Evolutionary conservation across 2,329 filamentous ascomycete genomes (phyloP).

Genomic region (Paracamarosporium sp.): DNA sequence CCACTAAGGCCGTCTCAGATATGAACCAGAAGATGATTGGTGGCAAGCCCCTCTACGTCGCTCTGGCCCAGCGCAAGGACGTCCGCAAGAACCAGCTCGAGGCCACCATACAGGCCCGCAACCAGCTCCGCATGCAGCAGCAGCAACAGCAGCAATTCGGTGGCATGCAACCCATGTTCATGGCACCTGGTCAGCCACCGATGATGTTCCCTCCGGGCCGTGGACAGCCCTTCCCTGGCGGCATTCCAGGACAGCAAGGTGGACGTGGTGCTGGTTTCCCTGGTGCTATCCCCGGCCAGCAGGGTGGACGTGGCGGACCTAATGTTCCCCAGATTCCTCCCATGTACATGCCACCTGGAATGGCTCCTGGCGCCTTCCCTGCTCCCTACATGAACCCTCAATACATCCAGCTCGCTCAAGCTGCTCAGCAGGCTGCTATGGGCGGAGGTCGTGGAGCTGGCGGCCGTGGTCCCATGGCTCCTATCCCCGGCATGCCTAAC

Average conservation of each 20-base stretch:
- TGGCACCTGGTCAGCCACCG: conserved; percentile 81
- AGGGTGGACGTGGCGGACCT: conserved; percentile 85
- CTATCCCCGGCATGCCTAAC: conserved; percentile 72
- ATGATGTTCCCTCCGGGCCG: conserved; percentile 64
- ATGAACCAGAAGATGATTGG: conserved; percentile 99
- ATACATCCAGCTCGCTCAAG: conserved; percentile 80
- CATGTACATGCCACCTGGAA: conserved; percentile 76
- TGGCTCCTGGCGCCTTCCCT: conserved; percentile 72
- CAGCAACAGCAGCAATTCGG: conserved; percentile 71
- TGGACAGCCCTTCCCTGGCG: conserved; percentile 66
- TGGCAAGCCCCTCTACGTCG: conserved; percentile 96
- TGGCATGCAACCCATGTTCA: conserved; percentile 78
- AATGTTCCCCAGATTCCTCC: conserved; percentile 80
- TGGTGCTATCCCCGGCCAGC: conserved; percentile 78
- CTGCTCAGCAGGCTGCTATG: conserved; percentile 66
- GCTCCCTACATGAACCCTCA: conserved; percentile 79
- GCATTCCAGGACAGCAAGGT: conserved; percentile 73
- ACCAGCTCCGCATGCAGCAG: conserved; percentile 98
- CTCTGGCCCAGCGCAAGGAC: conserved; percentile 98
- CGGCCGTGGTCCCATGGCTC: conserved; percentile 66
- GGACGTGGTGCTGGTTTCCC: conserved; percentile 88
- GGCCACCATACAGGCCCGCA: conserved; percentile 98
- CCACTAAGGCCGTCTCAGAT: conserved; percentile 97
- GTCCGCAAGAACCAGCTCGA: conserved; percentile 99
- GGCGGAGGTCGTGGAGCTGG: conserved; percentile 64